Percentiles rank a stretch among this genome's conserved stretches.
Conservation (phyloP, 2,329 filamentous ascomycete genomes). For the Coniochaeta sp. region DNA sequence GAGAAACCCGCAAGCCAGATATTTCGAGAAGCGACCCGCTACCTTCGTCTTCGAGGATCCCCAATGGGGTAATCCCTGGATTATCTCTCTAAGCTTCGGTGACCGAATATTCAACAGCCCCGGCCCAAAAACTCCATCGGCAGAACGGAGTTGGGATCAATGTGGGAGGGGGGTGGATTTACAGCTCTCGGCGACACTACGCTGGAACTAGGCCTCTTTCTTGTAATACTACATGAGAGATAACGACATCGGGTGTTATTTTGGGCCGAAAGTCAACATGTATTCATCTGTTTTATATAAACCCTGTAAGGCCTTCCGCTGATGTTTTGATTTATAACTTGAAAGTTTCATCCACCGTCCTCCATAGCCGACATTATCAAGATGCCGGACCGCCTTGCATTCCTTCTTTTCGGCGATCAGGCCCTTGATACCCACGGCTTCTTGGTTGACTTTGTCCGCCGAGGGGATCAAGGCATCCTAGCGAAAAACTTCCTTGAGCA, state of each 20-base stretch:
- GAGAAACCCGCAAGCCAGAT: slow-evolving; percentile 5
- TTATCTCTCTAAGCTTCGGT: slow-evolving; percentile 34
- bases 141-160: slow-evolving; percentile 17
- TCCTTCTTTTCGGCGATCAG: slow-evolving; percentile 65
- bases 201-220: slow-evolving; percentile 2
- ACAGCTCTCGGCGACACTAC: slow-evolving; percentile 11
- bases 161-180: slow-evolving; percentile 15
- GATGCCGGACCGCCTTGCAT: slow-evolving; percentile 42
- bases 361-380: slow-evolving; percentile 20
- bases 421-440: slow-evolving; percentile 61
- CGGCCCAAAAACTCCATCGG: slow-evolving; percentile 24
- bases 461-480: slow-evolving; percentile 39
- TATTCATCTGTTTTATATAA: slow-evolving; percentile 10
- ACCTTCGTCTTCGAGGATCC: slow-evolving; percentile 10
- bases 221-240: not conserved
- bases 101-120: slow-evolving; percentile 30
- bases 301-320: not conserved
- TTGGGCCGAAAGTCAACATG: not conserved
- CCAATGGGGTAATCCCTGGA: slow-evolving; percentile 28
- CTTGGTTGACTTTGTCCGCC: slow-evolving; percentile 46
- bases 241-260: slow-evolving; percentile 2
- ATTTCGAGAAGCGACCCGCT: not conserved
- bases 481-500: slow-evolving; percentile 57
- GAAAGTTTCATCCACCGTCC: not conserved
- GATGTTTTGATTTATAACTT: not conserved